Conservation (phyloP, 768 basidiomycete genomes). For the Amanita rimosa region DNA sequence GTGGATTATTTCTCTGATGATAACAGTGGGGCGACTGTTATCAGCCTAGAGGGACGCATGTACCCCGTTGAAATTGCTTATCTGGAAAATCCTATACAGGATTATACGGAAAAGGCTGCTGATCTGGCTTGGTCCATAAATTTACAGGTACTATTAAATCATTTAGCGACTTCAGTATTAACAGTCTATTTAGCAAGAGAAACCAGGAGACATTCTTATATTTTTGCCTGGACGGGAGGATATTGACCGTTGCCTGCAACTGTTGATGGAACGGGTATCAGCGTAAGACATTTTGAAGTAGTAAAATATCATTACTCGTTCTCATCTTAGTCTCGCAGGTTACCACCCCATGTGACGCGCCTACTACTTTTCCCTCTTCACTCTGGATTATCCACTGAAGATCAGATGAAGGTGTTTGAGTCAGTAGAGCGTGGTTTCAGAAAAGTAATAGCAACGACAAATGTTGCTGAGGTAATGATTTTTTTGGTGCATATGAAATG, state of each 20-base stretch:
- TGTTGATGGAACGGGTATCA: conserved; percentile 66
- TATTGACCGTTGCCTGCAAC: conserved; percentile 81
- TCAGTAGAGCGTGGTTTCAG: conserved; percentile 62
- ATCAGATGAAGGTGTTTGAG: conserved; percentile 82
- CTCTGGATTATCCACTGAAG: conserved; percentile 79
- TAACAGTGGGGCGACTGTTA: conserved; percentile 65
- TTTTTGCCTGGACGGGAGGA: conserved; percentile 96
- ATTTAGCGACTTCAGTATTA: not conserved
- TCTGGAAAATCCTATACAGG: conserved; percentile 60
- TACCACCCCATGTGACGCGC: conserved; percentile 42
- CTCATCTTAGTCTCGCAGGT: conserved; percentile 18
- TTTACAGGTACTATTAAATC: conserved; percentile 41
- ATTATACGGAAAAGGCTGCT: conserved; percentile 78
- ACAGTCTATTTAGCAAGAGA: conserved; percentile 39
- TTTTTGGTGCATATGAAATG: not conserved
- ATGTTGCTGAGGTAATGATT: conserved; percentile 76
- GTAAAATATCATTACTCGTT: conserved; percentile 1
- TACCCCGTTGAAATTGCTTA: conserved; percentile 94
- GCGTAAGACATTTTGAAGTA: conserved; percentile 29
- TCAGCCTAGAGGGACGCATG: conserved; percentile 89
- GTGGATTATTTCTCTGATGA: conserved; percentile 77
- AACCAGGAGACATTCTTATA: conserved; percentile 80
- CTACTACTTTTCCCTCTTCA: conserved; percentile 71
- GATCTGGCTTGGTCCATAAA: conserved; percentile 79
- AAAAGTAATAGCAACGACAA: conserved; percentile 89